Evolutionary conservation across 208 protist genomes (phyloP).

Genomic region (Acanthamoeba sp.): DNA sequence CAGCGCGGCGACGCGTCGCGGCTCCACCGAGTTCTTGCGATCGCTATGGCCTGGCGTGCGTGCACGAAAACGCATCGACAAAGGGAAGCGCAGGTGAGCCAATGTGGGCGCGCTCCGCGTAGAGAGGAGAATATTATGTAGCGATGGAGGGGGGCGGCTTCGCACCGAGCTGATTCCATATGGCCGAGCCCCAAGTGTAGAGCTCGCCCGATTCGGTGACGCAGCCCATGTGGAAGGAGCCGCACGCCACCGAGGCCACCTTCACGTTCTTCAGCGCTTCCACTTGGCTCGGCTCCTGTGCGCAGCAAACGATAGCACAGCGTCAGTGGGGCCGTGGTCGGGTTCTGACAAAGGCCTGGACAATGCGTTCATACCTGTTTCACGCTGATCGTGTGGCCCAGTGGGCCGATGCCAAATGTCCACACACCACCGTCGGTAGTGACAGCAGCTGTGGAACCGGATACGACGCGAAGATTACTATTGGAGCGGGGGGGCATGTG

Average conservation of each 20-base stretch:
- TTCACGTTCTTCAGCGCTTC: not conserved
- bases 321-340: too few relatives aligned
- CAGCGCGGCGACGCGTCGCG: not conserved
- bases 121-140: too few relatives aligned
- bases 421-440: not conserved
- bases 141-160: not conserved
- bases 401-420: slow-evolving; percentile 31
- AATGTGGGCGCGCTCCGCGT: too few relatives aligned
- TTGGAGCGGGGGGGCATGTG: too few relatives aligned
- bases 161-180: slow-evolving; percentile 39
- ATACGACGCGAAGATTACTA: too few relatives aligned
- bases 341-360: too few relatives aligned
- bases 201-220: slow-evolving; percentile 37
- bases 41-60: not conserved
- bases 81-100: too few relatives aligned
- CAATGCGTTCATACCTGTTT: not conserved
- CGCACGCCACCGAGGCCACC: not conserved
- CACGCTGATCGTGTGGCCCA: slow-evolving; percentile 2
- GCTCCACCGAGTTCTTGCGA: not conserved
- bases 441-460: not conserved
- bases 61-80: not conserved
- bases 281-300: not conserved
- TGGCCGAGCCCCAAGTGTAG: slow-evolving; percentile 58
- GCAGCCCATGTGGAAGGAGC: slow-evolving; percentile 40
- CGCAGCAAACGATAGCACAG: too few relatives aligned